Percentiles rank a stretch among this genome's conserved stretches.
Evolutionary conservation across 768 basidiomycete genomes (phyloP).

Genomic region (Lactarius psammicola): DNA sequence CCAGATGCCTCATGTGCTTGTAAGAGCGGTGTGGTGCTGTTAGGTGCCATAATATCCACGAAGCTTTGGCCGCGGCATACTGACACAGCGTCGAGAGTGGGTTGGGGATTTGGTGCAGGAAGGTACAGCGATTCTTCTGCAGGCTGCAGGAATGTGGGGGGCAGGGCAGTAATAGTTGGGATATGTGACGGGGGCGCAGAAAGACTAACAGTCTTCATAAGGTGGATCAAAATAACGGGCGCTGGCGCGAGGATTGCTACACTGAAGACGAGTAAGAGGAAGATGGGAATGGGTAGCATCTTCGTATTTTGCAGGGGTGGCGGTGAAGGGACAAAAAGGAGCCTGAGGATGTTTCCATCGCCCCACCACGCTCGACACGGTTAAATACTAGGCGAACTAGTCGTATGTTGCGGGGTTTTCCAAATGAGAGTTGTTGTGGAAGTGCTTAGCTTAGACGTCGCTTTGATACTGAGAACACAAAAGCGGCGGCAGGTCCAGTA

Average conservation of each 20-base stretch:
- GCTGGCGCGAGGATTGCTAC: constrained; percentile 15
- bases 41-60: neutral
- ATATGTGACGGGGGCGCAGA: neutral
- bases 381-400: constrained; percentile 5
- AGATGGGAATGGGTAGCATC: constrained; percentile 19
- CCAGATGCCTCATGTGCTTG: neutral
- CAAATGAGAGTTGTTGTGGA: constrained; percentile 15
- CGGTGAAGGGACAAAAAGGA: neutral
- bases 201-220: constrained; percentile 11
- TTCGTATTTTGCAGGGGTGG: neutral
- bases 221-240: constrained; percentile 1
- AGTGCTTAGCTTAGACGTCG: constrained; percentile 15
- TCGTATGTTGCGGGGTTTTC: neutral
- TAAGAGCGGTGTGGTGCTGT: neutral
- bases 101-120: constrained; percentile 1
- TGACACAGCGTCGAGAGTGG: neutral
- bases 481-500: neutral
- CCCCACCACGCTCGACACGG: constrained; percentile 1
- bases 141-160: neutral
- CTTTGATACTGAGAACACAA: constrained; percentile 5
- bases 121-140: neutral
- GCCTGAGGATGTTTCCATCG: neutral
- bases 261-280: constrained; percentile 17
- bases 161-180: neutral
- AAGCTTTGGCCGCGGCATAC: neutral